These are phyloP conservation scores for Cyclotella atomus DNA, from an alignment of 108 stramenopile species.

Conservation along the genomic window DNA sequence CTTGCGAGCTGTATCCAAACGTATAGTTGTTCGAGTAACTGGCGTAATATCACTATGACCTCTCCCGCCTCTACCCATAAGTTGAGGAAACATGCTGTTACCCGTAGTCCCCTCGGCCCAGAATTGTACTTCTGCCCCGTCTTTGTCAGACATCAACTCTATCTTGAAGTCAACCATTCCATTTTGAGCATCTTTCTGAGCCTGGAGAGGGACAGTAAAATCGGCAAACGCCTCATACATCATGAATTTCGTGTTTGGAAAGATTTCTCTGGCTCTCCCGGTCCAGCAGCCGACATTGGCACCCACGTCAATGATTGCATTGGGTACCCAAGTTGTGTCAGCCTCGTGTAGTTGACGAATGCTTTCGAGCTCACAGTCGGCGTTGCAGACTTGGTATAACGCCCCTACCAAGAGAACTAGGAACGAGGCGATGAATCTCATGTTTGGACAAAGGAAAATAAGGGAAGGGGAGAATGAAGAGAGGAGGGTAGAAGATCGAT, in stretches of 20 bases:
- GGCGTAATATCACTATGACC: neutral
- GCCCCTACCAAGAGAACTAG: too few species aligned
- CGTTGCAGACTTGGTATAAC: too few species aligned
- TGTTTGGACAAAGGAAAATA: too few species aligned
- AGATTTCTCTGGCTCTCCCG: neutral
- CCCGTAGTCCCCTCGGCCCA: neutral
- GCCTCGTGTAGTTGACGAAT: neutral
- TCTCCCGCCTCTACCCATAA: neutral
- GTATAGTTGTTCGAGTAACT: neutral
- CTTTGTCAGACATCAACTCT: neutral
- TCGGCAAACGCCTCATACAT: neutral
- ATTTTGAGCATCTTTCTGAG: neutral
- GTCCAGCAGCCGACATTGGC: slow-evolving; percentile 5
- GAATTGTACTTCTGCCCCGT: neutral
- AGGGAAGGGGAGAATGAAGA: too few species aligned
- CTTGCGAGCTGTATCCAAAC: neutral
- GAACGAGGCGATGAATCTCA: too few species aligned
- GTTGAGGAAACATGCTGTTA: neutral
- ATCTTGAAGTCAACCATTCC: neutral
- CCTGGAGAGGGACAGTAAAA: neutral
- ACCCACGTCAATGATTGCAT: neutral
- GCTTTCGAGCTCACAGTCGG: slow-evolving; percentile 7
- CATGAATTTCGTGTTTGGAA: slow-evolving; percentile 1
- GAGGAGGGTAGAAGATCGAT: too few species aligned
- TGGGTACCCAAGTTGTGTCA: neutral